A percentile compares a stretch with the other conserved stretches of the same genome.
phyloP scores from a whole-genome alignment of 2,329 filamentous ascomycete genomes.

The Pseudocercospora ulei region DNA sequence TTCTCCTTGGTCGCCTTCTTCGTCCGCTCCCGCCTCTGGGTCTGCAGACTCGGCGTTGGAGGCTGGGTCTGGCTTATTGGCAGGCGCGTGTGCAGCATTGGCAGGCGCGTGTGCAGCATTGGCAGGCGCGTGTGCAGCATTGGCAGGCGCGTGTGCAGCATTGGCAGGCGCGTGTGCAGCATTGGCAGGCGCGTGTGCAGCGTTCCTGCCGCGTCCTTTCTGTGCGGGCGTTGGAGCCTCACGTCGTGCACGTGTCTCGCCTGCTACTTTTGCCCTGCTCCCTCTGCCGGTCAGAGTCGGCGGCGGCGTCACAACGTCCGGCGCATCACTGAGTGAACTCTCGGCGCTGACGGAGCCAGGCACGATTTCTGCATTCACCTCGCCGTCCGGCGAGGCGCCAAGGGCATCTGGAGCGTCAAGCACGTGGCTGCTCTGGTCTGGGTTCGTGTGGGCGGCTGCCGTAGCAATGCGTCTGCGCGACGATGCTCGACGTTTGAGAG shows the following conservation, averaged over 20 bases:
- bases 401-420: constrained; percentile 38
- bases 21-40: constrained; percentile 47
- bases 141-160: constrained; percentile 16
- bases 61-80: constrained; percentile 26
- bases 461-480: constrained; percentile 12
- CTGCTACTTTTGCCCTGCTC: constrained; percentile 12
- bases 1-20: constrained; percentile 48
- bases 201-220: constrained; percentile 21
- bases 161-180: constrained; percentile 13
- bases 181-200: no score
- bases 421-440: constrained; percentile 35
- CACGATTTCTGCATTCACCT: constrained; percentile 29
- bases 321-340: constrained; percentile 33
- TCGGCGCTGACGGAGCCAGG: constrained; percentile 28
- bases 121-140: constrained; percentile 24
- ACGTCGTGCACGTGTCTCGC: constrained; percentile 12
- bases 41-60: constrained; percentile 33
- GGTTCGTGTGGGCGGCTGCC: constrained; percentile 23
- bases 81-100: constrained; percentile 13
- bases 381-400: constrained; percentile 40
- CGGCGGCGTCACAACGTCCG: constrained; percentile 30
- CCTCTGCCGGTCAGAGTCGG: constrained; percentile 21
- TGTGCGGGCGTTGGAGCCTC: constrained; percentile 14
- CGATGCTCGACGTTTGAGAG: constrained; percentile 17
- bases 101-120: constrained; percentile 15